Conservation (phyloP, 805 yeast species). For the Ogataea kodamae region DNA sequence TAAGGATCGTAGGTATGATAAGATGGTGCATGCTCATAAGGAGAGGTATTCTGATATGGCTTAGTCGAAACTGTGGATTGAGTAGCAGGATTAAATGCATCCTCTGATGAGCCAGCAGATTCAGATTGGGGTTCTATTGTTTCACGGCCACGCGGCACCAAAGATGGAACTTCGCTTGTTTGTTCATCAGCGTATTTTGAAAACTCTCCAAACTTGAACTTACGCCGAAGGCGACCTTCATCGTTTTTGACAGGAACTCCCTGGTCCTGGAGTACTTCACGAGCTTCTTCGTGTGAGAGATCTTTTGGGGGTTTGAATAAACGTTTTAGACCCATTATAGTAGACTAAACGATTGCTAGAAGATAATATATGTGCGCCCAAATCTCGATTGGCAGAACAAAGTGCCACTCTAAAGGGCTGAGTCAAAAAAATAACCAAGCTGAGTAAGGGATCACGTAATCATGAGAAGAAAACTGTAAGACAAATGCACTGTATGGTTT, state of each 20-base stretch:
- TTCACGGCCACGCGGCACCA: conserved; percentile 25
- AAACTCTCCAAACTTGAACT: conserved; percentile 47
- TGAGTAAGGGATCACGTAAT: background rate
- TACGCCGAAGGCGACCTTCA: conserved; percentile 27
- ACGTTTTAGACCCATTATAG: conserved; percentile 46
- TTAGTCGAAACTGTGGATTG: conserved; percentile 21
- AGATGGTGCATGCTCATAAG: conserved; percentile 18
- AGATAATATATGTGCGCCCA: conserved; percentile 6
- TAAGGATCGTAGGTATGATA: conserved; percentile 27
- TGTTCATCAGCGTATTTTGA: conserved; percentile 43
- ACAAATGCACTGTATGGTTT: too few relatives aligned
- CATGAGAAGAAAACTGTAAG: background rate
- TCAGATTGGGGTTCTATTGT: conserved; percentile 11
- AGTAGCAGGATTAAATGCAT: conserved; percentile 22
- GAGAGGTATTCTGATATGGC: conserved; percentile 4
- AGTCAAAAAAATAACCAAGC: background rate
- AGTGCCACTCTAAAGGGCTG: conserved; percentile 7
- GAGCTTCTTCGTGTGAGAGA: conserved; percentile 38
- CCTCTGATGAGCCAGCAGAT: conserved; percentile 17
- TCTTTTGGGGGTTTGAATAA: conserved; percentile 50
- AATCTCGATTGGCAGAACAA: conserved; percentile 4
- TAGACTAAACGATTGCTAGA: conserved; percentile 1
- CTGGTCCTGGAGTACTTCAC: conserved; percentile 39
- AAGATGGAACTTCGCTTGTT: conserved; percentile 16
- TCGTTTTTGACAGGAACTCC: conserved; percentile 41